Evolutionary conservation across 257 asterid genomes (phyloP), one percentile per base, ranked within the genome.

Genomic region (Striga asiatica): DNA sequence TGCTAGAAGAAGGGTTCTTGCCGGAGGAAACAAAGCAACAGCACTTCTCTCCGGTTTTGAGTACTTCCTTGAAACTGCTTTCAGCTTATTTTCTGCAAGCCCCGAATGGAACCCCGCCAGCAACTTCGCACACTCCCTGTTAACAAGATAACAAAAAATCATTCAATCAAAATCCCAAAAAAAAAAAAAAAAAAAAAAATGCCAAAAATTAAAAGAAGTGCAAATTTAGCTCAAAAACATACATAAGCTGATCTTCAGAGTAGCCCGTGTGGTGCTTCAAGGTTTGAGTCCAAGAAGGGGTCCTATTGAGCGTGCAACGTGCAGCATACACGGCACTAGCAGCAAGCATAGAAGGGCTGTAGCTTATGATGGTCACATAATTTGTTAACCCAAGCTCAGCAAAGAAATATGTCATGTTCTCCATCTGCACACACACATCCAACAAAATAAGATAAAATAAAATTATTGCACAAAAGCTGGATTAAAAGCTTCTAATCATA

Each of bases 301-400:
- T 58, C 82, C 61, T 72, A 20, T 63, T 53, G 21, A 89, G 83
- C 1, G 89, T 81, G 77, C 78, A 71, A 10, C 95, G 83, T 2
- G 95, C 95, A 11, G 81, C 85, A 51, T 89, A 89, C n/a, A 85
- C 94, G 0, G 95, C 79, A 37, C 94, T 59, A 22, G 97, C 95
- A 14, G 94, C 81, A 5, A 89, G 52, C 73, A 56, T 56, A 11
- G 97, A 89, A 5, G 93, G 88, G 64, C 78, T 43, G 66, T 67
- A 64, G 8, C 16, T 56, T 17, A 75, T 71, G 43, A 50, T 31
- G 8, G 72, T 64, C 5, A 79, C 49, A 73, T 89, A 89, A 79
- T 71, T 75, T 54, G 68, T 68, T 67, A 85, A 31, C 1, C 95
- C 97, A 18, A 82, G 85, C 56, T 89, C 97, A 6, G 81, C 88